These are phyloP conservation scores for Teratosphaeria gauchensis DNA, from an alignment of 2,329 filamentous ascomycete genomes.

Conservation along the genomic window DNA sequence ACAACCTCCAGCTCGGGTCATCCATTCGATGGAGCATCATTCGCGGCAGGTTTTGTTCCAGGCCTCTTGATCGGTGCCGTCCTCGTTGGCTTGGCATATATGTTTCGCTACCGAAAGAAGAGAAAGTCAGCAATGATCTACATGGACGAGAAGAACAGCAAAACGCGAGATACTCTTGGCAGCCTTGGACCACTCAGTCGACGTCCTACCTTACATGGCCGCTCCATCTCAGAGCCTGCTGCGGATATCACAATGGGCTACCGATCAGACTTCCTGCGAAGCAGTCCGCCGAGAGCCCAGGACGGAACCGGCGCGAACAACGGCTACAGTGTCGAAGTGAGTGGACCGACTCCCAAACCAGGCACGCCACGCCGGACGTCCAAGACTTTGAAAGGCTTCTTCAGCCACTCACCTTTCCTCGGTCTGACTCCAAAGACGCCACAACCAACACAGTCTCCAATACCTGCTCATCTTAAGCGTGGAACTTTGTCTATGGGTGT, in stretches of 20 bases:
- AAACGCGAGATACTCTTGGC: conserved; percentile 17
- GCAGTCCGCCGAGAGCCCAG: conserved; percentile 17
- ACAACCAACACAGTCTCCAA: conserved; percentile 16
- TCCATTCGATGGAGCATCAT: conserved; percentile 22
- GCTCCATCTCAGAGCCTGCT: conserved; percentile 26
- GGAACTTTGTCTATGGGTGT: conserved; percentile 21
- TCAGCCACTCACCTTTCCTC: conserved; percentile 22
- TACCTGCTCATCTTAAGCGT: conserved; percentile 24
- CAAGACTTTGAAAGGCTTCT: conserved; percentile 8
- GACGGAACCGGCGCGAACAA: conserved; percentile 2
- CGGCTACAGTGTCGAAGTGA: conserved; percentile 13
- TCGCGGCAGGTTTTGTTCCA: conserved; percentile 26
- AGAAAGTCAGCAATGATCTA: conserved; percentile 3
- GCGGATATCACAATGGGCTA: conserved; percentile 15
- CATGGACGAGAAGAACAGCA: conserved; percentile 13
- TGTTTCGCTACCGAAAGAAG: conserved; percentile 13
- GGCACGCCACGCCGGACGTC: conserved; percentile 12
- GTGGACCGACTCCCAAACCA: conserved; percentile 2
- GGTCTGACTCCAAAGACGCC: conserved; percentile 14
- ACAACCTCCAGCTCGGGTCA: background rate
- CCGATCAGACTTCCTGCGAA: conserved; percentile 26
- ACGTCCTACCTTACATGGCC: conserved; percentile 18
- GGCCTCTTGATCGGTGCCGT: conserved; percentile 23
- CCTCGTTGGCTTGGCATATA: conserved; percentile 16
- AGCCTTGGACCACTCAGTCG: conserved; percentile 16